These are phyloP conservation scores for Jamesozyma piceae DNA, from an alignment of 805 yeast species.

Conservation along the genomic window DNA sequence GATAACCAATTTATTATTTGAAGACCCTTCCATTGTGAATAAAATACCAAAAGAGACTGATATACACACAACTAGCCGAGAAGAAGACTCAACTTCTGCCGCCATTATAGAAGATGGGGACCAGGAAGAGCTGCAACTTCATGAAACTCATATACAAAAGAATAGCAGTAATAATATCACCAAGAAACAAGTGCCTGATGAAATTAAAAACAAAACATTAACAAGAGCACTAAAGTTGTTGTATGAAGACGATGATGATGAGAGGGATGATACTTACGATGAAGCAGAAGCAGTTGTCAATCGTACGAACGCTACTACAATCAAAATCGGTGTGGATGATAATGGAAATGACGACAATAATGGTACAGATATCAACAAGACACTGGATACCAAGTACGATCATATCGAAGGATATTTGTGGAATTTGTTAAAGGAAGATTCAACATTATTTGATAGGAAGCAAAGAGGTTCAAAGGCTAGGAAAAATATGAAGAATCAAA, in stretches of 20 bases:
- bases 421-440: constrained; percentile 43
- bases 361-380: constrained; percentile 10
- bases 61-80: not conserved
- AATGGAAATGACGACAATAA: constrained; percentile 5
- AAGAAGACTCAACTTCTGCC: not conserved
- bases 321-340: constrained; percentile 6
- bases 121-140: constrained; percentile 5
- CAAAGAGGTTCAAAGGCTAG: constrained; percentile 46
- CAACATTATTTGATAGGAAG: constrained; percentile 38
- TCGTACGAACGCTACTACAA: constrained; percentile 13
- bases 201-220: constrained; percentile 48
- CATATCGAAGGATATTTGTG: constrained; percentile 48
- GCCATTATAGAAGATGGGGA: constrained; percentile 5
- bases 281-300: constrained; percentile 32
- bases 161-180: constrained; percentile 8
- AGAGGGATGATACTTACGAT: constrained; percentile 69
- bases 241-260: constrained; percentile 75
- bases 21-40: constrained; percentile 42
- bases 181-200: constrained; percentile 33
- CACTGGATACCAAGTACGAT: constrained; percentile 29
- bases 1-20: constrained; percentile 52
- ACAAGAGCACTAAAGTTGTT: constrained; percentile 52
- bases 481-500: constrained; percentile 39
- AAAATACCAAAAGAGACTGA: constrained; percentile 15
- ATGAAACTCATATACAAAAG: not conserved